phyloP scores from a whole-genome alignment of 106 monocot genomes.

The Dendrobium nobile region DNA sequence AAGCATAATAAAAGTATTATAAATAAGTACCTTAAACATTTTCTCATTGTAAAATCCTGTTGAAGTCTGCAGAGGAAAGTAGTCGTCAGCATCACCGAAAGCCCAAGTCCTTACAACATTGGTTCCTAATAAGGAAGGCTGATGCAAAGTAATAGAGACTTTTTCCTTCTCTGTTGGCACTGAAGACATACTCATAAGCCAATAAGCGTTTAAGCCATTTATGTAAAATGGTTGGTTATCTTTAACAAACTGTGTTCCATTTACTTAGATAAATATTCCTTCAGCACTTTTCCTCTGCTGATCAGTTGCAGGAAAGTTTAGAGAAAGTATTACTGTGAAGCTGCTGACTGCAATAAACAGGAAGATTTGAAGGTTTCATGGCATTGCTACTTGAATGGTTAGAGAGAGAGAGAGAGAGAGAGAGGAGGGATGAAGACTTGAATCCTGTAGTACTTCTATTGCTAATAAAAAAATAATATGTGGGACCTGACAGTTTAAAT shows the following conservation, averaged over 20 bases:
- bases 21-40: constrained; percentile 34
- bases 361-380: not conserved
- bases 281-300: not conserved
- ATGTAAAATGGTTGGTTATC: constrained; percentile 27
- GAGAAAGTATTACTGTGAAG: not conserved
- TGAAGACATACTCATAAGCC: constrained; percentile 50
- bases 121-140: constrained; percentile 34
- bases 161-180: constrained; percentile 27
- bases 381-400: too few species aligned
- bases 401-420: not conserved
- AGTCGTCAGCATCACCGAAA: constrained; percentile 53
- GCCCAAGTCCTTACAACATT: constrained; percentile 61
- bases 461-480: too few species aligned
- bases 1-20: too few species aligned
- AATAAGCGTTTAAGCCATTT: constrained; percentile 53
- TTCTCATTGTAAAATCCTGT: constrained; percentile 50
- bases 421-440: too few species aligned
- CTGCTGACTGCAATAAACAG: not conserved
- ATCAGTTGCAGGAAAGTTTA: not conserved
- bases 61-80: constrained; percentile 36
- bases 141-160: constrained; percentile 26
- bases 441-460: too few species aligned
- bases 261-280: constrained; percentile 9
- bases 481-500: too few species aligned
- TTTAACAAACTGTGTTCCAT: constrained; percentile 26